phyloP scores from a whole-genome alignment of 768 basidiomycete species.

The Phanerodontia chrysosporium region DNA sequence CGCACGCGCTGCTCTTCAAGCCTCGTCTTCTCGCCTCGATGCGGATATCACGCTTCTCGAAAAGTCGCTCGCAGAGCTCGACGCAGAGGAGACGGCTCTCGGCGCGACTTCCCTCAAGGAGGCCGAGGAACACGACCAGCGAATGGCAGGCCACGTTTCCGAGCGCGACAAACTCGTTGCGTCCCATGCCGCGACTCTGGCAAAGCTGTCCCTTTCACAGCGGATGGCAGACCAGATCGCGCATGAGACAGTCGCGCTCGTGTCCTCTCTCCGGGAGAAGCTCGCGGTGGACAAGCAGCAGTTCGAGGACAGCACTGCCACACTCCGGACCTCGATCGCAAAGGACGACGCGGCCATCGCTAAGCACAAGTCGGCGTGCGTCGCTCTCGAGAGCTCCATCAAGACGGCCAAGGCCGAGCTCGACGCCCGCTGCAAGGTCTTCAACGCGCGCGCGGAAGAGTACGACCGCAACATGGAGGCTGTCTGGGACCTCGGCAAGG shows the following conservation, averaged over 20 bases:
- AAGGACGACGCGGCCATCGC: background rate
- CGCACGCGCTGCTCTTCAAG: background rate
- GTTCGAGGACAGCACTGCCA: background rate
- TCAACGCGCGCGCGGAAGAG: background rate
- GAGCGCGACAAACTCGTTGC: background rate
- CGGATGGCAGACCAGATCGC: background rate
- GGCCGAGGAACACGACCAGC: background rate
- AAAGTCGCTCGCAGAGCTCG: background rate
- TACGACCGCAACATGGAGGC: background rate
- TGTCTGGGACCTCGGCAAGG: background rate
- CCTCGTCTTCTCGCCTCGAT: background rate
- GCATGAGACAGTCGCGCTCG: background rate
- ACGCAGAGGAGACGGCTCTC: background rate
- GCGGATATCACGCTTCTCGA: background rate
- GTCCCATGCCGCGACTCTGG: background rate
- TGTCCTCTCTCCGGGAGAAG: background rate
- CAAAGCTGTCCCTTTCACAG: background rate
- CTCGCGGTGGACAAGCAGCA: background rate
- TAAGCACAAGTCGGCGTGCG: background rate
- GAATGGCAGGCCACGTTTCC: background rate
- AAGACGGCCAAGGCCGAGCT: background rate
- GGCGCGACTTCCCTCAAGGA: background rate
- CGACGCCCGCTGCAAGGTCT: background rate
- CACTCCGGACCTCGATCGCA: background rate
- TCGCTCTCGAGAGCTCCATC: background rate